Conservation (phyloP, 352 stramenopile genomes). For the Pythium sukuiense region DNA sequence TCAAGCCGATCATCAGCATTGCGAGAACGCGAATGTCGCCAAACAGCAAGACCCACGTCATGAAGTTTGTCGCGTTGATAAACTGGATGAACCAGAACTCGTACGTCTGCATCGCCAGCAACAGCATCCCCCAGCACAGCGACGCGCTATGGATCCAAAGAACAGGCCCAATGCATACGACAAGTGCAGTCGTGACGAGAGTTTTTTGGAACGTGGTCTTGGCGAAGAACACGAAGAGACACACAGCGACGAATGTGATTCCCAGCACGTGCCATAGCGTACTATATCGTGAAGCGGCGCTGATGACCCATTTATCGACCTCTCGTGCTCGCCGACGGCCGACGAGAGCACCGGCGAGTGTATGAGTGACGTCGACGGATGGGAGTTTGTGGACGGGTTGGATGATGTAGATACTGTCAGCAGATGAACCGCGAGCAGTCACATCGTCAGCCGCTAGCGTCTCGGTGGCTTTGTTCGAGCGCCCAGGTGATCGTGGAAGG, state of each 20-base stretch:
- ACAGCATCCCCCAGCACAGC: slow-evolving; percentile 17
- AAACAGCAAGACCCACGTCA: slow-evolving; percentile 3
- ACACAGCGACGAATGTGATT: background rate
- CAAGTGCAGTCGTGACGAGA: background rate
- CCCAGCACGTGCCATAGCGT: slow-evolving; percentile 6
- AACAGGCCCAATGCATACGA: background rate
- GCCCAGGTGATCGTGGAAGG: too few relatives aligned
- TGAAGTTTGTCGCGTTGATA: slow-evolving; percentile 10
- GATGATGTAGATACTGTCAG: slow-evolving; percentile 15
- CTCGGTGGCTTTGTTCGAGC: background rate
- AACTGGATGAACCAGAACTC: slow-evolving; percentile 25
- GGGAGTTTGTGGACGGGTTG: slow-evolving; percentile 17
- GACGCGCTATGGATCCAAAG: slow-evolving; percentile 3
- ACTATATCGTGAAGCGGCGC: background rate
- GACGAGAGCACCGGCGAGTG: slow-evolving; percentile 6
- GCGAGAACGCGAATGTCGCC: slow-evolving; percentile 9
- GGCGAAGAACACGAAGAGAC: background rate
- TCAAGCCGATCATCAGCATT: background rate
- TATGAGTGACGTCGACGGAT: slow-evolving; percentile 10
- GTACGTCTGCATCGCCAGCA: slow-evolving; percentile 8
- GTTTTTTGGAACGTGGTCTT: background rate
- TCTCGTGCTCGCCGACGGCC: background rate
- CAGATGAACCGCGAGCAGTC: too few relatives aligned
- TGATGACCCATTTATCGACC: background rate
- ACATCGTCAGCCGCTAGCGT: too few relatives aligned